Evolutionary conservation across 2,329 filamentous ascomycete species (phyloP), one percentile per base, ranked within the genome.

Genomic region (Malbranchea zuffiana): DNA sequence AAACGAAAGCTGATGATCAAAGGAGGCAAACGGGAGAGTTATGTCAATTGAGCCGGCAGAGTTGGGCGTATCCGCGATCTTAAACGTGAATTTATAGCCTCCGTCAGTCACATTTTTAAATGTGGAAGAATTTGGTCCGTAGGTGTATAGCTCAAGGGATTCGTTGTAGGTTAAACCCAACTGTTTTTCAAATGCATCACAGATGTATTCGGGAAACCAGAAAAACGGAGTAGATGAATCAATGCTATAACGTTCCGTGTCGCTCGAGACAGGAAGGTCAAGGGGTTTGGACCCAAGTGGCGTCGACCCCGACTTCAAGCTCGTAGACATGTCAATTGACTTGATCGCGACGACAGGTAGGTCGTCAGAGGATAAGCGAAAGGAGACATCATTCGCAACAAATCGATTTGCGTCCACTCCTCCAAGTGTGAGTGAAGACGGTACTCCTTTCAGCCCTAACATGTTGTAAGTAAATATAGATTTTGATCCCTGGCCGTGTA

Each of bases 201-300:
- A 64, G 6, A 57, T 49, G 10, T 46, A 43, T 4, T 48, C 41
- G 3, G 62, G 61, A 28, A 65, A 51, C 50, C 56, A 64, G 5
- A 64, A 35, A 41, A 58, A 61, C 5, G 62, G 55, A 6, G 59
- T 55, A 2, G 57, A 59, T 2, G 61, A 60, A 39, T 65, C 61
- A 13, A 65, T 56, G n/a, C 44, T 50, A 39, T 54, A 56, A 3
- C 49, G 44, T 3, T 46, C 44, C 16, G 42, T 39, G 19, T 50
- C 27, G 41, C 37, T 23, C 41, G 37, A 18, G 43, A 43, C 30
- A 31, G 46, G 36, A 47, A 49, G n/a, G 39, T 45, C 48, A 47
- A 51, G 37, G 42, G 45, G 8, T 26, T 28, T 33, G 15, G 39
- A 16, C 10, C 17, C 17, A 12, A 21, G 20, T 6, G 29, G 13